phyloP scores from a whole-genome alignment of 352 stramenopile species.

The Pythium dissimile region DNA sequence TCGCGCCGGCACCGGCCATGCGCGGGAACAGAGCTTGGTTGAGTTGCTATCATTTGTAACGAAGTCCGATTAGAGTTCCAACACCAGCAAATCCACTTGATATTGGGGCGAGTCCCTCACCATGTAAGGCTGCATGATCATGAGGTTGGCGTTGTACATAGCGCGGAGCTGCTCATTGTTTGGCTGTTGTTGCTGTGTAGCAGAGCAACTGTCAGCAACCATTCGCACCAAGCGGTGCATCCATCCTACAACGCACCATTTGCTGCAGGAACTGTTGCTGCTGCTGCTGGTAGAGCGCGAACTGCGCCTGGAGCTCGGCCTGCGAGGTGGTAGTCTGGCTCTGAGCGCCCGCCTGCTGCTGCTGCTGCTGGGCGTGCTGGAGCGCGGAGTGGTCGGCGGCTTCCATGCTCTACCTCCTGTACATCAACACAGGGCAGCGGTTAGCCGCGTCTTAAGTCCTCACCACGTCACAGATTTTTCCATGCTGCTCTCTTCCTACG shows the following conservation, averaged over 20 bases:
- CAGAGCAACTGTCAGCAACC: slow-evolving; percentile 15
- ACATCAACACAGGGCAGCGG: too few relatives aligned
- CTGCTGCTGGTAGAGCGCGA: slow-evolving; percentile 75
- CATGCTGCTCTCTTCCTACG: too few relatives aligned
- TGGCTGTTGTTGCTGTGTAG: slow-evolving; percentile 51
- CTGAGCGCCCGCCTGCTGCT: slow-evolving; percentile 12
- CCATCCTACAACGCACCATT: slow-evolving; percentile 41
- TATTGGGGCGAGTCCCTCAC: slow-evolving; percentile 23
- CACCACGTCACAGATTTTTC: slow-evolving; percentile 12
- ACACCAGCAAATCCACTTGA: not conserved
- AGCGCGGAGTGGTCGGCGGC: slow-evolving; percentile 24
- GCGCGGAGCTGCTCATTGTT: slow-evolving; percentile 80
- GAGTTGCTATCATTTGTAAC: slow-evolving; percentile 36
- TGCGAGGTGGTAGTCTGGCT: slow-evolving; percentile 14
- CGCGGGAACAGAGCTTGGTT: slow-evolving; percentile 58
- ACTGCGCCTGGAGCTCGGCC: slow-evolving; percentile 36
- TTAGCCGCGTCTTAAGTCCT: not conserved
- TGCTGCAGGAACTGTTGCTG: slow-evolving; percentile 78
- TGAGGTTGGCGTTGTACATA: slow-evolving; percentile 76
- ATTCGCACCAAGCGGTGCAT: slow-evolving; percentile 10
- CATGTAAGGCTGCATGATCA: slow-evolving; percentile 84
- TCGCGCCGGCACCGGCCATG: slow-evolving; percentile 34
- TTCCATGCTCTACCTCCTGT: slow-evolving; percentile 28
- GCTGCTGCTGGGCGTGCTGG: slow-evolving; percentile 19
- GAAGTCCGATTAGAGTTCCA: too few relatives aligned